Evolutionary conservation across 2,329 filamentous ascomycete genomes (phyloP).

Genomic region (Lasiodiplodia gonubiensis): DNA sequence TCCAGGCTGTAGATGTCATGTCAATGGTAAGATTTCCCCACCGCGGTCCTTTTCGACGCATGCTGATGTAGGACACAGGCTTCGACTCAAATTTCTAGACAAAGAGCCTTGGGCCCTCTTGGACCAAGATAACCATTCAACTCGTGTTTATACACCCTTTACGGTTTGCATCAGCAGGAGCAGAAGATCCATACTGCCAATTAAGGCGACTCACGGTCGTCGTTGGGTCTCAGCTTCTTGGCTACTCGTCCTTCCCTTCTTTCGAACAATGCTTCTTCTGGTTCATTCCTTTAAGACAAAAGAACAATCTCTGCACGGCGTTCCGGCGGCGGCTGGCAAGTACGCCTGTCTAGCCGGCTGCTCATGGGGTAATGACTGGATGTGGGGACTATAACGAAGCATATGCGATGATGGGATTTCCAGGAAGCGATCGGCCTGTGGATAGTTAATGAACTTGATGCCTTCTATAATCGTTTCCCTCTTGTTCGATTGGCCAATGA

Average conservation of each 20-base stretch:
- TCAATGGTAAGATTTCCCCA: constrained; percentile 29
- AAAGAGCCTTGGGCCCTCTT: constrained; percentile 1
- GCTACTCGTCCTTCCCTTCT: constrained; percentile 16
- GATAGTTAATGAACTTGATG: constrained; percentile 46
- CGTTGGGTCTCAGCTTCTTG: background rate
- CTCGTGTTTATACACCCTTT: constrained; percentile 19
- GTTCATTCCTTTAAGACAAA: constrained; percentile 21
- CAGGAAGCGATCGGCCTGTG: constrained; percentile 40
- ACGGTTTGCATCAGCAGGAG: background rate
- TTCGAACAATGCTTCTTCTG: constrained; percentile 16
- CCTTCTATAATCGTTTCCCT: constrained; percentile 2
- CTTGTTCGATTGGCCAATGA: constrained; percentile 3
- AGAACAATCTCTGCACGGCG: constrained; percentile 22
- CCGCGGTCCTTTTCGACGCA: background rate
- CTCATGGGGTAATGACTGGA: constrained; percentile 16
- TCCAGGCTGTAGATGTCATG: constrained; percentile 62
- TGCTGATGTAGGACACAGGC: background rate
- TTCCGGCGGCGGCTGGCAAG: constrained; percentile 21
- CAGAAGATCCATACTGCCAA: constrained; percentile 25
- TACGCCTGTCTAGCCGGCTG: constrained; percentile 15
- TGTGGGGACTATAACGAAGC: constrained; percentile 18
- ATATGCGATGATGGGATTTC: constrained; percentile 24
- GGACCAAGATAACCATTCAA: constrained; percentile 12
- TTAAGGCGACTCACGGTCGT: background rate
- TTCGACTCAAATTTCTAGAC: background rate